Percentiles rank a stretch among this genome's conserved stretches.
Evolutionary conservation across 257 asterid genomes (phyloP).

Genomic region (Rubia yunnanensis): DNA sequence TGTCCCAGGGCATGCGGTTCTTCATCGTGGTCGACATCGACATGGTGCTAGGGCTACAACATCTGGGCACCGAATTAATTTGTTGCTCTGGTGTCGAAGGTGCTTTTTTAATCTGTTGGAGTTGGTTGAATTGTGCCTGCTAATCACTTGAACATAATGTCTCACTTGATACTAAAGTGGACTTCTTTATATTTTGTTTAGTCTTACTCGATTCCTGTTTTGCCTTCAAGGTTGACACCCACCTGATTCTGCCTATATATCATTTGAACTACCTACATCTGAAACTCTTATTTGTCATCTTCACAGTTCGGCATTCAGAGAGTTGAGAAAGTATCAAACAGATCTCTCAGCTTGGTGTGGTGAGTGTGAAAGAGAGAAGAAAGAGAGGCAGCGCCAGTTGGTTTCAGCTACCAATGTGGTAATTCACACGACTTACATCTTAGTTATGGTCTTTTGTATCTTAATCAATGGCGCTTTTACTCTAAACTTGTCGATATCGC

Average conservation of each 20-base stretch:
- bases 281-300: neutral
- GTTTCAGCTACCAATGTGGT: conserved; percentile 65
- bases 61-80: conserved; percentile 68
- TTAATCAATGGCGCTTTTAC: neutral
- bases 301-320: conserved; percentile 80
- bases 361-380: conserved; percentile 79
- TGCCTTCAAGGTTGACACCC: neutral
- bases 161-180: neutral
- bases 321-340: conserved; percentile 71
- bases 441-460: neutral
- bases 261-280: neutral
- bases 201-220: neutral
- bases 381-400: conserved; percentile 55
- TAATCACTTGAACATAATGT: neutral
- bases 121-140: neutral
- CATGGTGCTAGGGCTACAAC: conserved; percentile 98
- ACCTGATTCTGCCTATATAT: neutral
- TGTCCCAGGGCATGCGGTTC: conserved; percentile 73
- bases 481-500: neutral
- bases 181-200: neutral
- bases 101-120: conserved; percentile 16
- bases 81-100: conserved; percentile 96
- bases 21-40: conserved; percentile 95
- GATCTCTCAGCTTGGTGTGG: conserved; percentile 85
- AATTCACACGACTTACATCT: neutral